These are phyloP conservation scores for Aspergillus heteromorphus DNA, from an alignment of 495 filamentous ascomycete species.

Conservation along the genomic window DNA sequence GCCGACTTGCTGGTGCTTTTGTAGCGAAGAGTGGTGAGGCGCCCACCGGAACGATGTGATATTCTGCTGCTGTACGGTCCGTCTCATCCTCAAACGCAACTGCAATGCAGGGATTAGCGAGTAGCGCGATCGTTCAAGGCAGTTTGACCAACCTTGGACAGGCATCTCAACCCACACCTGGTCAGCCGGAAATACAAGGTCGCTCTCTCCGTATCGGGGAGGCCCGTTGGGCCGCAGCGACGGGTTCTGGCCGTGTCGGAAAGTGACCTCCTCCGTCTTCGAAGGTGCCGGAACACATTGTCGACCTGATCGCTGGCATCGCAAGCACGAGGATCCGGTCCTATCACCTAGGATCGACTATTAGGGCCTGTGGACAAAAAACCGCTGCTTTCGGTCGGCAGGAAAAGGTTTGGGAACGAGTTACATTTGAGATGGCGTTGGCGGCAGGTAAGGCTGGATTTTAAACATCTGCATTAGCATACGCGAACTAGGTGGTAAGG, in stretches of 20 bases:
- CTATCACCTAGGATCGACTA: constrained; percentile 32
- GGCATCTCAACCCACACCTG: constrained; percentile 33
- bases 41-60: constrained; percentile 27
- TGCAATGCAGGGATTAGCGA: constrained; percentile 3
- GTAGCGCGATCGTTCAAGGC: background rate
- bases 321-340: constrained; percentile 35
- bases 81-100: constrained; percentile 42
- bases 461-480: constrained; percentile 3
- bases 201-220: constrained; percentile 40
- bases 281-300: constrained; percentile 37
- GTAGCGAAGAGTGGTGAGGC: constrained; percentile 15
- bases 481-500: background rate
- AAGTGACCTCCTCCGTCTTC: constrained; percentile 38
- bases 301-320: constrained; percentile 39
- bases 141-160: constrained; percentile 23
- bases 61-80: constrained; percentile 37
- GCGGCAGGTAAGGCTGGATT: constrained; percentile 39
- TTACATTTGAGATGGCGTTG: constrained; percentile 45
- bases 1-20: constrained; percentile 24
- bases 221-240: constrained; percentile 36
- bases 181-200: constrained; percentile 35
- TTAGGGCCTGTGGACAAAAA: constrained; percentile 1
- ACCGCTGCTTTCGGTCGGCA: background rate
- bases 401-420: constrained; percentile 1
- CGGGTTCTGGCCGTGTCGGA: constrained; percentile 42